Base-by-base conservation (phyloP, 495 filamentous ascomycete genomes). In the Letharia lupina region DNA sequence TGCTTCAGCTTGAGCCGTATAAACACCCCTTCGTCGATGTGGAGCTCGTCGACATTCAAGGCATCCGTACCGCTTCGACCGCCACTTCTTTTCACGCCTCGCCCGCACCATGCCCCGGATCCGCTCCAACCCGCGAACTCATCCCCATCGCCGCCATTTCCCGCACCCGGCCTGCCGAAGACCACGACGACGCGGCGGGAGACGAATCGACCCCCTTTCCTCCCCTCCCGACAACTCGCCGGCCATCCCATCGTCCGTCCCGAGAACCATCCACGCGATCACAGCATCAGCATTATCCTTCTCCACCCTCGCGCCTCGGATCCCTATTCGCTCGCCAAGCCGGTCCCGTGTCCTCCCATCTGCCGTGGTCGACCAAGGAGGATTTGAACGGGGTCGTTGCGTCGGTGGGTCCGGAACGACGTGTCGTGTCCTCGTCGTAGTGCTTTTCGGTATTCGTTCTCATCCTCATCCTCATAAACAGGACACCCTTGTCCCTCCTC, bases 401-500 rank as follows among this genome's bases (percentile, higher is more conserved):
- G 7, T 48, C 62, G 12, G 62, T 64, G 35, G 9, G 59, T 61
- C 48, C 8, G 31, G 15, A 39, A 5, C 44, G 37, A 23, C 6
- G n/a, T 1, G 3, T 50, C 47, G 20, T 1, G 8, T 28, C n/a
- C 20, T 28, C 20, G 18, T 9, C 47, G 28, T 52, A 13, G 8
- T 15, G 11, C 10, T 7, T 11, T 12, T n/a, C 9, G 7, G 7
- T 50, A 0, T 0, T 12, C 47, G 10, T 50, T 52, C n/a, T 23
- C n/a, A 52, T n/a, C 9, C 44, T 47, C 16, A 8, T 44, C 13
- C 45, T 13, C 28, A 35, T 18, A 7, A 6, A 18, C 40, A 64
- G 62, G 62, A n/a, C n/a, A 5, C 12, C 44, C n/a, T 64, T 64
- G 35, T 64, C 62, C 16, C 47, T 64, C 50, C 37, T 64, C 28